These are phyloP conservation scores for Talaromyces thailandensis DNA, from an alignment of 495 filamentous ascomycete species.

Conservation along the genomic window DNA sequence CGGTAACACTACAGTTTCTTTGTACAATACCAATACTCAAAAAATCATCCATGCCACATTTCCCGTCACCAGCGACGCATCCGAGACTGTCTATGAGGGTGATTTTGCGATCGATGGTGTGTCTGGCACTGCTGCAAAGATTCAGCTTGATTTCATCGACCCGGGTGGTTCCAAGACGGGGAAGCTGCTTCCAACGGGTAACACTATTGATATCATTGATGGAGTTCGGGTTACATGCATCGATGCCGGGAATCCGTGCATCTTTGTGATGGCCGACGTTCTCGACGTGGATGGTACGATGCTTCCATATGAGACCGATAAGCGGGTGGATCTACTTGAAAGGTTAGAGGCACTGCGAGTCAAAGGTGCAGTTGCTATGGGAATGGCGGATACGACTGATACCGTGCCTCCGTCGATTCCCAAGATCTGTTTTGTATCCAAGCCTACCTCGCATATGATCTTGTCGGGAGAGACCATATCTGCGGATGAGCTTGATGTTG, in stretches of 20 bases:
- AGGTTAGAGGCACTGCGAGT: conserved; percentile 53
- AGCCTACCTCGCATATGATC: neutral
- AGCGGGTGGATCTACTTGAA: conserved; percentile 33
- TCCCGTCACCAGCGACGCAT: conserved; percentile 27
- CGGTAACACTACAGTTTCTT: conserved; percentile 26
- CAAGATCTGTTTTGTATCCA: conserved; percentile 55
- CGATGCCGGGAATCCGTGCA: conserved; percentile 60
- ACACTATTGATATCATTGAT: conserved; percentile 41
- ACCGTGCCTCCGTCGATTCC: conserved; percentile 50
- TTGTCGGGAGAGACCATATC: neutral
- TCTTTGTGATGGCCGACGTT: conserved; percentile 49
- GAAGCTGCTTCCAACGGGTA: conserved; percentile 54
- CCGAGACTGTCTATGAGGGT: conserved; percentile 40
- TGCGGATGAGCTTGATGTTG: neutral
- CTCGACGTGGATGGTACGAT: conserved; percentile 41
- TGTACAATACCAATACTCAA: conserved; percentile 46
- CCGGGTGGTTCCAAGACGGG: conserved; percentile 64
- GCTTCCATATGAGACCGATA: conserved; percentile 43
- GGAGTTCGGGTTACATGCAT: conserved; percentile 47
- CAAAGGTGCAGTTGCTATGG: conserved; percentile 54
- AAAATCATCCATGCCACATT: conserved; percentile 42
- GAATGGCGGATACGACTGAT: conserved; percentile 33
- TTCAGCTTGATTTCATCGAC: conserved; percentile 54
- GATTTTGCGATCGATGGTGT: conserved; percentile 62
- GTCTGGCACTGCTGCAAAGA: conserved; percentile 43